Percentiles rank a stretch among this genome's conserved stretches.
Evolutionary conservation across 805 yeast species (phyloP).

Genomic region (Diddensiella caesifluorescens): DNA sequence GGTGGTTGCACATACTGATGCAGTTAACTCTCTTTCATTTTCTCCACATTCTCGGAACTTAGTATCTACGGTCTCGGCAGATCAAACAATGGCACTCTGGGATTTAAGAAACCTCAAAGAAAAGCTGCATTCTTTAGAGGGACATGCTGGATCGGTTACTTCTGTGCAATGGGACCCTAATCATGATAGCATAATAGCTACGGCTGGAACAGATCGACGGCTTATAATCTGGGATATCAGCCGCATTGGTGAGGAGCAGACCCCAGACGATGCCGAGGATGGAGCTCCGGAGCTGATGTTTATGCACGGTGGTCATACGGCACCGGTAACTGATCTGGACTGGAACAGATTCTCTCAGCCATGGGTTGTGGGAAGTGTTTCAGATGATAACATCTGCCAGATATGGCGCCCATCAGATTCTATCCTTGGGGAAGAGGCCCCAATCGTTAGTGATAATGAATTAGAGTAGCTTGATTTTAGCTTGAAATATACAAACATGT

Average conservation of each 20-base stretch:
- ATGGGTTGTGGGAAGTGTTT: constrained; percentile 59
- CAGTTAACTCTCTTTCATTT: constrained; percentile 65
- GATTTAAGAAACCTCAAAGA: constrained; percentile 59
- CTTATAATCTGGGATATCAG: constrained; percentile 71
- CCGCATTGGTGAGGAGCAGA: constrained; percentile 48
- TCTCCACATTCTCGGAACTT: constrained; percentile 50
- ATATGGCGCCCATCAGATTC: constrained; percentile 65
- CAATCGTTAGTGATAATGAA: constrained; percentile 3
- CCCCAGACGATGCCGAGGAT: constrained; percentile 49
- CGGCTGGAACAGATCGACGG: constrained; percentile 62
- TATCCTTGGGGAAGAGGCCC: constrained; percentile 23
- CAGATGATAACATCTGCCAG: constrained; percentile 71
- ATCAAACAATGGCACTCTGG: constrained; percentile 66
- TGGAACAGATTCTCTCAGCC: constrained; percentile 55
- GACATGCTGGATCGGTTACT: constrained; percentile 55
- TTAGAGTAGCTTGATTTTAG: background rate
- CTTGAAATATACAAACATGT: too few relatives aligned
- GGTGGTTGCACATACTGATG: constrained; percentile 46
- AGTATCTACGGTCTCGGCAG: constrained; percentile 74
- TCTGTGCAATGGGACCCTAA: constrained; percentile 51
- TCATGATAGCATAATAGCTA: constrained; percentile 49
- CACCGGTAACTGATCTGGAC: constrained; percentile 57
- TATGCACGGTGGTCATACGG: constrained; percentile 85
- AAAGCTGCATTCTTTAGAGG: constrained; percentile 61
- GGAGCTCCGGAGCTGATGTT: constrained; percentile 74